Conservation (phyloP, 2,329 filamentous ascomycete species). For the Colletotrichum camelliae region DNA sequence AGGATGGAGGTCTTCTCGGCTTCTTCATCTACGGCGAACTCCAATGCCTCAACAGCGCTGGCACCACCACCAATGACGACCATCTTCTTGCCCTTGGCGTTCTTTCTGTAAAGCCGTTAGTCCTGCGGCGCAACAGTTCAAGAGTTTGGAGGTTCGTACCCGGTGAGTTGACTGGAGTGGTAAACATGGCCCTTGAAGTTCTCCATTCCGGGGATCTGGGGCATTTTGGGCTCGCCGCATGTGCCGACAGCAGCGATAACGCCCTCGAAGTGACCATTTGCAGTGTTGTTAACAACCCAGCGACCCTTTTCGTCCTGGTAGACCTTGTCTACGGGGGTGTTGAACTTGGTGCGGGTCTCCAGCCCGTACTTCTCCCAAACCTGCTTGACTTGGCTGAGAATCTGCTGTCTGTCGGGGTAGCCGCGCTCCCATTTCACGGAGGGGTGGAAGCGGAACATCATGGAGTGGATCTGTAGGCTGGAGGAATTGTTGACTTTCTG, state of each 20-base stretch:
- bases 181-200: conserved; percentile 74
- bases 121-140: rapidly evolving
- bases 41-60: conserved; percentile 81
- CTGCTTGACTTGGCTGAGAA: conserved; percentile 72
- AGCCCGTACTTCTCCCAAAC: conserved; percentile 80
- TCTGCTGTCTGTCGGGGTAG: conserved; percentile 80
- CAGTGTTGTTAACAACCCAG: conserved; percentile 79
- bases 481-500: conserved; percentile 83
- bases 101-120: conserved; percentile 52
- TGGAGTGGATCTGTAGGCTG: conserved; percentile 80
- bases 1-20: conserved; percentile 76
- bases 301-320: conserved; percentile 71
- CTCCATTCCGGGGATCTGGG: conserved; percentile 72
- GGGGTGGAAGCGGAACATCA: conserved; percentile 90
- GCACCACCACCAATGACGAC: conserved; percentile 81
- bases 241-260: conserved; percentile 81
- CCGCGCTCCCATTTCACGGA: conserved; percentile 75
- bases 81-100: conserved; percentile 76
- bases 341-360: conserved; percentile 73
- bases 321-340: conserved; percentile 71
- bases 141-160: conserved; percentile 32
- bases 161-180: conserved; percentile 78
- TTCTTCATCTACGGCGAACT: conserved; percentile 73
- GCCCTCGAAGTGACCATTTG: conserved; percentile 77
- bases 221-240: conserved; percentile 79